Evolutionary conservation across 768 basidiomycete genomes (phyloP).

Genomic region (Tephrocybe sp.): DNA sequence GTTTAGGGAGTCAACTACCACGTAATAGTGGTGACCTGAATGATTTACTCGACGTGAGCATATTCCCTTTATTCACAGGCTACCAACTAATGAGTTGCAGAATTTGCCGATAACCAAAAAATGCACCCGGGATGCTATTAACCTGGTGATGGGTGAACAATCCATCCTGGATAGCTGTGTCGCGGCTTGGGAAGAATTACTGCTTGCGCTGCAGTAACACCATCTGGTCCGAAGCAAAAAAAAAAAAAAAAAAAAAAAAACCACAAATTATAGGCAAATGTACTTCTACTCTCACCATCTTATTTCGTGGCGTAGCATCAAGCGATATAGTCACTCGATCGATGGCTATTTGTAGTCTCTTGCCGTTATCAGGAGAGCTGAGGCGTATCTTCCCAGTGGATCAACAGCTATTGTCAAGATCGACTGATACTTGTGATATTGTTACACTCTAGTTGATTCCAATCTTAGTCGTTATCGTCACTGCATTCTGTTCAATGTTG

Average conservation of each 20-base stretch:
- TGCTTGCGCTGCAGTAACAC: neutral
- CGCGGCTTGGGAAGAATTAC: conserved; percentile 35
- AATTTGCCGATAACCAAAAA: conserved; percentile 29
- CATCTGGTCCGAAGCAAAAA: too few species aligned
- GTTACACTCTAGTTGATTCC: too few species aligned
- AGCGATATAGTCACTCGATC: neutral
- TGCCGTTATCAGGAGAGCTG: too few species aligned
- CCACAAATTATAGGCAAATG: too few species aligned
- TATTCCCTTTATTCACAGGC: neutral
- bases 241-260: too few species aligned
- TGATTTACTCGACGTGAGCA: conserved; percentile 35
- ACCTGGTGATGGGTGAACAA: conserved; percentile 44
- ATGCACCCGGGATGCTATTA: conserved; percentile 43
- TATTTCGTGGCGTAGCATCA: conserved; percentile 5
- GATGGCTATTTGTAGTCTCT: too few species aligned
- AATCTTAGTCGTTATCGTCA: too few species aligned
- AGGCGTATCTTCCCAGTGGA: too few species aligned
- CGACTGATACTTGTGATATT: too few species aligned
- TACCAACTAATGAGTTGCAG: conserved; percentile 24
- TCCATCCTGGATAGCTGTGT: conserved; percentile 54
- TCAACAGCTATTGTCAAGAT: too few species aligned
- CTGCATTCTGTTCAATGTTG: too few species aligned
- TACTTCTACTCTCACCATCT: too few species aligned
- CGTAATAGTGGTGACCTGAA: conserved; percentile 25
- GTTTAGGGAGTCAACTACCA: conserved; percentile 24